A percentile compares a stretch with the other conserved stretches of the same genome.
Evolutionary conservation across 2,329 filamentous ascomycete species (phyloP).

Genomic region (Dendryphion nanum): DNA sequence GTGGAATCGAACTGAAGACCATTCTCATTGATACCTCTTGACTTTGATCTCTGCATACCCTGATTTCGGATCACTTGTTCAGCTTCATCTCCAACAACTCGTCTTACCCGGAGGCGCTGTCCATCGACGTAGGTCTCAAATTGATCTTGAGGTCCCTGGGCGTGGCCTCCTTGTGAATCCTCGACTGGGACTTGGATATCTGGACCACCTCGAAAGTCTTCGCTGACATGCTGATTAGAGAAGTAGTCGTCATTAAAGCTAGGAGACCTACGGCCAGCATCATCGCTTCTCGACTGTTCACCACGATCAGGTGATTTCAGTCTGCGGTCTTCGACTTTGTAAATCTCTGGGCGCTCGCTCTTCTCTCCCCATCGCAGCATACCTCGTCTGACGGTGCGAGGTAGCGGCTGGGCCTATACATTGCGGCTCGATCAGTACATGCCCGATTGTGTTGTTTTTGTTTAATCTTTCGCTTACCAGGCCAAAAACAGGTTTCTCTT

Average conservation of each 20-base stretch:
- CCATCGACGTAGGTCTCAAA: slow-evolving; percentile 2
- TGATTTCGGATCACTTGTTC: not conserved
- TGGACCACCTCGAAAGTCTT: not conserved
- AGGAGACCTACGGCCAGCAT: not conserved
- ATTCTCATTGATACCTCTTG: slow-evolving; percentile 22
- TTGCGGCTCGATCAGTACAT: too few species aligned
- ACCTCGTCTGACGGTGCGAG: slow-evolving; percentile 53
- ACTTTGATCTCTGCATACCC: too few species aligned
- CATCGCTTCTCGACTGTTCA: not conserved
- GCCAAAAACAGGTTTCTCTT: slow-evolving; percentile 54
- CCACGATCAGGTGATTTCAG: not conserved
- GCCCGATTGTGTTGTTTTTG: too few species aligned
- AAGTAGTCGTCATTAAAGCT: not conserved
- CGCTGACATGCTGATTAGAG: not conserved
- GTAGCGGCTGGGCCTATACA: slow-evolving; percentile 55
- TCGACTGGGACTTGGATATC: not conserved
- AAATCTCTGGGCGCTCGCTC: slow-evolving; percentile 29
- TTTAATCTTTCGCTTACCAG: too few species aligned
- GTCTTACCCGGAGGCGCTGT: slow-evolving; percentile 1
- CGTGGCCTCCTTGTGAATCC: not conserved
- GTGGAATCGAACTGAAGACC: slow-evolving; percentile 12
- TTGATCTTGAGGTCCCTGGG: not conserved
- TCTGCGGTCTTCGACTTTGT: not conserved
- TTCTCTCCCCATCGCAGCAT: slow-evolving; percentile 45
- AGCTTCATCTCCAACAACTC: not conserved